Percentiles rank a stretch among this genome's conserved stretches.
phyloP scores from a whole-genome alignment of 2,329 filamentous ascomycete species.

The Colletotrichum sp. region DNA sequence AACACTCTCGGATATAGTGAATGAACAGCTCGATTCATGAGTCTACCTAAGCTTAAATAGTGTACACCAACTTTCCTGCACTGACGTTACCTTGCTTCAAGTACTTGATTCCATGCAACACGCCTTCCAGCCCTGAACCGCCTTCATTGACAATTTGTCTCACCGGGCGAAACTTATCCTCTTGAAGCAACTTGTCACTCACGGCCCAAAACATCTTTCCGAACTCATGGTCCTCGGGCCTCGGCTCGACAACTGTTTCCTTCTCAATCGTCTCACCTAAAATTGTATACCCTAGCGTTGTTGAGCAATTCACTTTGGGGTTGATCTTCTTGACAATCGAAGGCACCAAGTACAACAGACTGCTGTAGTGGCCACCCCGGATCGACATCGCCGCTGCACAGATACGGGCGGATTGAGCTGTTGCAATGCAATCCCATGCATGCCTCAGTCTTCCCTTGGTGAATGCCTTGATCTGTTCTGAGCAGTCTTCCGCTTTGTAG shows the following conservation, averaged over 20 bases:
- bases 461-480: conserved; percentile 26
- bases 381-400: conserved; percentile 34
- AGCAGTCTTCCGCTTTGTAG: conserved; percentile 37
- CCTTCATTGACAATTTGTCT: conserved; percentile 32
- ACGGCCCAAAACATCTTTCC: conserved; percentile 42
- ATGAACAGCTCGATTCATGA: neutral
- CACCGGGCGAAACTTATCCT: conserved; percentile 39
- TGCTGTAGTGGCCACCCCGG: conserved; percentile 39
- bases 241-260: conserved; percentile 24
- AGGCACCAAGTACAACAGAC: conserved; percentile 41
- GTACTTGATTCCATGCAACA: conserved; percentile 26
- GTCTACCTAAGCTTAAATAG: conserved; percentile 27
- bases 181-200: conserved; percentile 33
- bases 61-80: conserved; percentile 51
- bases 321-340: conserved; percentile 40
- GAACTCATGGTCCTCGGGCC: conserved; percentile 36
- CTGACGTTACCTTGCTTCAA: conserved; percentile 36
- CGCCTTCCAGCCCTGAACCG: conserved; percentile 34
- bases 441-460: conserved; percentile 29
- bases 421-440: conserved; percentile 41
- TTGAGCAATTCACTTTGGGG: conserved; percentile 31
- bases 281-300: conserved; percentile 44
- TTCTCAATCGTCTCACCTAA: conserved; percentile 39
- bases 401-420: conserved; percentile 29
- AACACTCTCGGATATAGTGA: neutral